Conservation (phyloP, 2,329 filamentous ascomycete species). For the Zymoseptoria crescenta region DNA sequence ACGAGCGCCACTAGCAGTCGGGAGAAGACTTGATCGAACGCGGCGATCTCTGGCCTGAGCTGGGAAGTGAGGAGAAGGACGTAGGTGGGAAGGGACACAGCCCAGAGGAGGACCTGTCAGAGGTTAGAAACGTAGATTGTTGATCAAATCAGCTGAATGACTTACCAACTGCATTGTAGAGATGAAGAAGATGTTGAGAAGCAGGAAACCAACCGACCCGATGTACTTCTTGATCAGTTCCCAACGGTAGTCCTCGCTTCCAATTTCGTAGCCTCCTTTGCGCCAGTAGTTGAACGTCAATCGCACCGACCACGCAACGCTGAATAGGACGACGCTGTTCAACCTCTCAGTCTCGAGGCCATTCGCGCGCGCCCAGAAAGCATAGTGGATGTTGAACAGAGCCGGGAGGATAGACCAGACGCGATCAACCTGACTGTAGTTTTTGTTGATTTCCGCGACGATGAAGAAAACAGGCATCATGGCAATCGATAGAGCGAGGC, state of each 20-base stretch:
- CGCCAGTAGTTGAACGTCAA: conserved; percentile 97
- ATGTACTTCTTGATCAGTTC: conserved; percentile 61
- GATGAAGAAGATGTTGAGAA: conserved; percentile 89
- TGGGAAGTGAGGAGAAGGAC: conserved; percentile 64
- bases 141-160: background rate
- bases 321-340: conserved; percentile 64
- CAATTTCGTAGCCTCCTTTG: conserved; percentile 80
- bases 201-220: conserved; percentile 59
- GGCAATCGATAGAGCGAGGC: conserved; percentile 62
- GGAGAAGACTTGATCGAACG: conserved; percentile 52
- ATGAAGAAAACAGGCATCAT: conserved; percentile 66
- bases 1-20: conserved; percentile 50
- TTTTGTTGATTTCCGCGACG: conserved; percentile 75
- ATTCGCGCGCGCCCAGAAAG: conserved; percentile 69
- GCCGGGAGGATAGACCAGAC: conserved; percentile 85
- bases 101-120: conserved; percentile 61
- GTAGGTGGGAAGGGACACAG: conserved; percentile 76
- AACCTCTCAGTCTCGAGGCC: conserved; percentile 63
- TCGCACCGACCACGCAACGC: conserved; percentile 58
- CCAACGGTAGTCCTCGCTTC: conserved; percentile 96
- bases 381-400: conserved; percentile 77
- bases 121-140: conserved; percentile 4
- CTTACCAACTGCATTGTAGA: conserved; percentile 61
- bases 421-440: conserved; percentile 95
- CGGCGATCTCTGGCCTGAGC: conserved; percentile 45